Percentiles rank a stretch among this genome's conserved stretches.
Conservation (phyloP, 495 filamentous ascomycete genomes). For the Aspergillus indologenus region DNA sequence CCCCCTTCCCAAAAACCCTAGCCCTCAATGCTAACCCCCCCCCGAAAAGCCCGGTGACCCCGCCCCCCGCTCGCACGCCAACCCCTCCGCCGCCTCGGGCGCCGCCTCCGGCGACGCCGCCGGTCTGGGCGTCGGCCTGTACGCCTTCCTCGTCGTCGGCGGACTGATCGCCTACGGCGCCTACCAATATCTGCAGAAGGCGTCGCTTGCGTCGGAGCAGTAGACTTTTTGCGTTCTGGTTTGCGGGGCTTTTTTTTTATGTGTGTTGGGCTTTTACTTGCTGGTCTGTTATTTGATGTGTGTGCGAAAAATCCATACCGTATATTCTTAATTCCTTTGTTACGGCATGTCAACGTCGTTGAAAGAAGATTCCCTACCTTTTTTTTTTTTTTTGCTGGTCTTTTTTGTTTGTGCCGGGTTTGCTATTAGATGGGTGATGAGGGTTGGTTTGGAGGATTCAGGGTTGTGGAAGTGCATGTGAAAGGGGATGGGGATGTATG, state of each 20-base stretch:
- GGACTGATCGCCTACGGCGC: constrained; percentile 73
- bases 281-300: too few relatives aligned
- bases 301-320: neutral
- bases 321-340: neutral
- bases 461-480: too few relatives aligned
- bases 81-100: constrained; percentile 46
- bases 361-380: too few relatives aligned
- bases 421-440: too few relatives aligned
- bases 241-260: neutral
- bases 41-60: constrained; percentile 76
- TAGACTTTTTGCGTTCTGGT: constrained; percentile 7
- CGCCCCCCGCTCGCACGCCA: constrained; percentile 59
- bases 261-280: neutral
- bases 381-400: too few relatives aligned
- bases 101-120: constrained; percentile 28
- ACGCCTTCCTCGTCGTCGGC: constrained; percentile 77
- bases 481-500: too few relatives aligned
- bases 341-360: too few relatives aligned
- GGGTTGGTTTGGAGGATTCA: too few relatives aligned
- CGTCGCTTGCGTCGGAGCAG: constrained; percentile 35
- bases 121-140: constrained; percentile 75
- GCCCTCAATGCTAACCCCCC: constrained; percentile 10
- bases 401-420: too few relatives aligned
- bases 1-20: constrained; percentile 6
- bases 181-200: constrained; percentile 80